These are phyloP conservation scores for Cardamine chenopodiifolia DNA, from an alignment of 345 rosid species.

Conservation along the genomic window DNA sequence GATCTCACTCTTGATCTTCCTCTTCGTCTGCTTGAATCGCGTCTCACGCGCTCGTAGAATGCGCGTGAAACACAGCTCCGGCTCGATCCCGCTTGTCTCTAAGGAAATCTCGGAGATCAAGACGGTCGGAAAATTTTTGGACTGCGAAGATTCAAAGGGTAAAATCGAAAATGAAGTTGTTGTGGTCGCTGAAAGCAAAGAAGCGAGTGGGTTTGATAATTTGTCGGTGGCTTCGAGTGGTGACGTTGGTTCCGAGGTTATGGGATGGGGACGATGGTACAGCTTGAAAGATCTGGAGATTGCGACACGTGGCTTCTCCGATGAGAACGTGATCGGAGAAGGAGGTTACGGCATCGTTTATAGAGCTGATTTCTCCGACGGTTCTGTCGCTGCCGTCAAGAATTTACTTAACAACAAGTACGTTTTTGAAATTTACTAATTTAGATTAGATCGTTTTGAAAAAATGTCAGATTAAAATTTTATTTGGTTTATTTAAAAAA, in stretches of 20 bases:
- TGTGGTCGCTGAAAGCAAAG: constrained; percentile 32
- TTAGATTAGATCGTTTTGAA: constrained; percentile 2
- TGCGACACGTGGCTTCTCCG: constrained; percentile 82
- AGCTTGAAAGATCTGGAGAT: constrained; percentile 76
- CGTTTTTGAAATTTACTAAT: constrained; percentile 23
- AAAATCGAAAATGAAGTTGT: constrained; percentile 42
- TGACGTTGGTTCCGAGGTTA: constrained; percentile 53
- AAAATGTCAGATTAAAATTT: not conserved
- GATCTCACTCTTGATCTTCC: constrained; percentile 52
- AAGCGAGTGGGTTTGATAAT: constrained; percentile 47
- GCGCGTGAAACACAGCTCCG: constrained; percentile 72
- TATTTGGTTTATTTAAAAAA: not conserved
- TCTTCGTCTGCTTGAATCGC: constrained; percentile 57
- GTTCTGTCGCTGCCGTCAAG: constrained; percentile 88
- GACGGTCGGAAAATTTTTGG: constrained; percentile 44
- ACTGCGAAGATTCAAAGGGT: constrained; percentile 31
- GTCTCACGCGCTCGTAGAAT: constrained; percentile 55
- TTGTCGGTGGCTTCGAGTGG: constrained; percentile 50
- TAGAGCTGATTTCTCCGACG: constrained; percentile 70
- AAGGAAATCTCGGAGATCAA: constrained; percentile 76
- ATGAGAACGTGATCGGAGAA: constrained; percentile 86
- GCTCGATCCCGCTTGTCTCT: constrained; percentile 70
- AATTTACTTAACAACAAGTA: constrained; percentile 90
- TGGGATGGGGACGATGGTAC: constrained; percentile 97
- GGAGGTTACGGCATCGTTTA: constrained; percentile 95